phyloP scores from a whole-genome alignment of 2,329 filamentous ascomycete species.

The Alternaria atra region DNA sequence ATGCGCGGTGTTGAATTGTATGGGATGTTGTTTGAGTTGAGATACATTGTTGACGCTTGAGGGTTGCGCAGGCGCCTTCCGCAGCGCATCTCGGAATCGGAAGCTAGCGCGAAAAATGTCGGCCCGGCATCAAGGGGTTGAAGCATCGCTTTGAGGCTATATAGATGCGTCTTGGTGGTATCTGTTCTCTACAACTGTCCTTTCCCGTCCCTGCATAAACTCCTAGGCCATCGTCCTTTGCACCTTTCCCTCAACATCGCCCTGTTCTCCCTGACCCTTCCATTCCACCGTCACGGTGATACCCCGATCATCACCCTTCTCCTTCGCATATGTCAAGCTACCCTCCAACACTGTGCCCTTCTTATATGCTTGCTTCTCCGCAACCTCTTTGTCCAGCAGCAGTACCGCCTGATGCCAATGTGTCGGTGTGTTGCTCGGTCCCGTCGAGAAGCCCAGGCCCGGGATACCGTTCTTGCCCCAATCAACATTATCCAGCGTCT shows the following conservation, averaged over 20 bases:
- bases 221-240: conserved; percentile 42
- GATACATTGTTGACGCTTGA: not conserved
- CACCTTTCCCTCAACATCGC: conserved; percentile 44
- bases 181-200: not conserved
- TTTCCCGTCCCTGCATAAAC: not conserved
- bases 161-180: not conserved
- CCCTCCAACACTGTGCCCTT: conserved; percentile 75
- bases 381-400: conserved; percentile 69
- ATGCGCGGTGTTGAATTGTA: not conserved
- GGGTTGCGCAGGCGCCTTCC: conserved; percentile 11
- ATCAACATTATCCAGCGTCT: conserved; percentile 64
- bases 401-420: conserved; percentile 91
- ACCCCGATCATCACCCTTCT: conserved; percentile 54
- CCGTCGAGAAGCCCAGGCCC: conserved; percentile 86
- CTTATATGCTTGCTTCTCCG: conserved; percentile 46
- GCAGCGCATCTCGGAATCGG: conserved; percentile 18
- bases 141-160: not conserved
- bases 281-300: conserved; percentile 53
- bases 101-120: conserved; percentile 2
- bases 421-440: conserved; percentile 77
- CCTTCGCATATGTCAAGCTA: conserved; percentile 74
- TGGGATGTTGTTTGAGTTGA: not conserved
- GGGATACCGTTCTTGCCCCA: conserved; percentile 66
- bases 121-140: not conserved
- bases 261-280: conserved; percentile 42